Percentiles rank a stretch among this genome's conserved stretches.
These are phyloP conservation scores for Bryoglossum gracile DNA, from an alignment of 495 filamentous ascomycete genomes.

Conservation along the genomic window DNA sequence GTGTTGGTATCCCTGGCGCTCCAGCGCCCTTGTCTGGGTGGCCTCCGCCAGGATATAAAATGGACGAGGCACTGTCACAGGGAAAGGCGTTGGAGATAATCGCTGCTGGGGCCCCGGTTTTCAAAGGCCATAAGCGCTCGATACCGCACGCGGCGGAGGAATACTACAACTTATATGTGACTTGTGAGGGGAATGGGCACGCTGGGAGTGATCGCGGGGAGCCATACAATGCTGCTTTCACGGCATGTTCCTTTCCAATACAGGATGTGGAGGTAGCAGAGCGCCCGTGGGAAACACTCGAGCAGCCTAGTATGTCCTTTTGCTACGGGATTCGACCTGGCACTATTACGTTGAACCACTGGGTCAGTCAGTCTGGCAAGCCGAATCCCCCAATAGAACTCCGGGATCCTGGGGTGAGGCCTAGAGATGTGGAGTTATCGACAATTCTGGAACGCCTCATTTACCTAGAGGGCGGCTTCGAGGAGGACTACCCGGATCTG, in stretches of 20 bases:
- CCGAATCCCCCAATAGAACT: conserved; percentile 40
- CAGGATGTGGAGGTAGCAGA: conserved; percentile 28
- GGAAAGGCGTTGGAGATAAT: conserved; percentile 23
- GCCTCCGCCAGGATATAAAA: conserved; percentile 14
- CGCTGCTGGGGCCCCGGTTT: conserved; percentile 16
- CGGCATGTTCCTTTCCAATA: conserved; percentile 10
- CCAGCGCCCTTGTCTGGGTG: conserved; percentile 14
- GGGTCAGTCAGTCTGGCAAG: conserved; percentile 43
- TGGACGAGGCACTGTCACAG: conserved; percentile 11
- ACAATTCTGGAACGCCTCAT: conserved; percentile 47
- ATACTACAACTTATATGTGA: conserved; percentile 43
- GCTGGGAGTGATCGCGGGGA: conserved; percentile 11
- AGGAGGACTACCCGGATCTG: conserved; percentile 47
- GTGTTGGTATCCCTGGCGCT: neutral
- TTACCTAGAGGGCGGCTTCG: conserved; percentile 47
- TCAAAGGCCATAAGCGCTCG: conserved; percentile 14
- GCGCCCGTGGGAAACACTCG: conserved; percentile 56
- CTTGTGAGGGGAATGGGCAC: conserved; percentile 15
- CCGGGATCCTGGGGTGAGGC: conserved; percentile 40
- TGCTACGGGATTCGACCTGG: conserved; percentile 51
- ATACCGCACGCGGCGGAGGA: conserved; percentile 24
- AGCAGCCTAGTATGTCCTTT: conserved; percentile 57
- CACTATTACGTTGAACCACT: conserved; percentile 55
- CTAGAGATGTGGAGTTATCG: conserved; percentile 45
- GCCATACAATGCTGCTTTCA: conserved; percentile 18